A percentile compares a stretch with the other conserved stretches of the same genome.
phyloP scores from a whole-genome alignment of 805 yeast genomes.

The Kazachstania viticola region DNA sequence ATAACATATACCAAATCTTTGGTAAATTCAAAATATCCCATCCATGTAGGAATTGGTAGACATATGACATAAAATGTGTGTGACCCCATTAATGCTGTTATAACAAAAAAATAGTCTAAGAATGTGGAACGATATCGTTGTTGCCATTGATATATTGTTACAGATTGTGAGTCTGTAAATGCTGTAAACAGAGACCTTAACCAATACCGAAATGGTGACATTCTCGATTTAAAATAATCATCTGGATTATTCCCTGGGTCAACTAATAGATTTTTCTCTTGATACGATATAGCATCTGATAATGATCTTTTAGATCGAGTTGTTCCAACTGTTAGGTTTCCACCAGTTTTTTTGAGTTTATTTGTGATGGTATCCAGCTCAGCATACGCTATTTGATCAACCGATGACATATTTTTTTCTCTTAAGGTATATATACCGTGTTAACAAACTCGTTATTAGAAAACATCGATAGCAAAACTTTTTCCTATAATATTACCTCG shows the following conservation, averaged over 20 bases:
- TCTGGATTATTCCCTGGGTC: constrained; percentile 71
- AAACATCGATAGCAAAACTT: too few relatives aligned
- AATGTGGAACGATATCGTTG: constrained; percentile 32
- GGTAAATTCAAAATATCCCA: constrained; percentile 46
- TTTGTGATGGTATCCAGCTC: too few relatives aligned
- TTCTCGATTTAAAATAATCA: constrained; percentile 47
- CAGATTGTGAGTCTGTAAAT: constrained; percentile 53
- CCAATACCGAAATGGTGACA: constrained; percentile 42
- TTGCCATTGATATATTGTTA: constrained; percentile 48
- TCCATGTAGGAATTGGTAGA: constrained; percentile 80
- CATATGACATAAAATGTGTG: constrained; percentile 88
- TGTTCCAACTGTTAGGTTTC: too few relatives aligned
- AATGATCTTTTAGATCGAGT: constrained; percentile 3
- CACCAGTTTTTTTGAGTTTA: too few relatives aligned
- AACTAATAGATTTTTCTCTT: constrained; percentile 12
- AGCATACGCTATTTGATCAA: too few relatives aligned
- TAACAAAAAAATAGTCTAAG: constrained; percentile 68
- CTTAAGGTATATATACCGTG: too few relatives aligned
- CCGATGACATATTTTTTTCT: too few relatives aligned
- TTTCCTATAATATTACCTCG: too few relatives aligned
- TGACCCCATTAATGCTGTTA: constrained; percentile 81
- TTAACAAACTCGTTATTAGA: too few relatives aligned
- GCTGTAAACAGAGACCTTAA: constrained; percentile 46
- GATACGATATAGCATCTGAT: constrained; percentile 12
- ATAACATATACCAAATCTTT: constrained; percentile 61